phyloP scores from a whole-genome alignment of 192 early-diverging fungal species.

The Dispira simplex region DNA sequence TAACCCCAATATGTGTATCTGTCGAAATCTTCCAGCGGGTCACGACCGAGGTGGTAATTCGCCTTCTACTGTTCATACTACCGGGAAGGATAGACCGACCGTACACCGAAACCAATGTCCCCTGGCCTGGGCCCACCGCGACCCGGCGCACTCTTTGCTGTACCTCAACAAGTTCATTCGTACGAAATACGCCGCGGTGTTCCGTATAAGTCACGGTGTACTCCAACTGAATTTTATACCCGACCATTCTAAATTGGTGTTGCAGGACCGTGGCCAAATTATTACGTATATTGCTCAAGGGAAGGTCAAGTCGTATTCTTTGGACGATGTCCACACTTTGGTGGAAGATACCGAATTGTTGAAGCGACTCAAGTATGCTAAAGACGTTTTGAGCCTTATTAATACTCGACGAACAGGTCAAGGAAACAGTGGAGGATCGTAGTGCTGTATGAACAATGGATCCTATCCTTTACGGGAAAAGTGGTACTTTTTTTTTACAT shows the following conservation, averaged over 20 bases:
- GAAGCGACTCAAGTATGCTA: constrained; percentile 10
- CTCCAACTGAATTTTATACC: constrained; percentile 10
- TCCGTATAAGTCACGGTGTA: constrained; percentile 11
- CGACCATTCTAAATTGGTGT: constrained; percentile 7
- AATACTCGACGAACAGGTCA: not conserved
- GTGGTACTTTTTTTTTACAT: too few relatives aligned
- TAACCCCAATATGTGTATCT: not conserved
- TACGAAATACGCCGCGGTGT: constrained; percentile 12
- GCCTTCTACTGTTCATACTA: not conserved
- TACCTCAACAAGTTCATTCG: constrained; percentile 12
- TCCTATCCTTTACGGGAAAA: too few relatives aligned
- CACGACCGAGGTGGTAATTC: not conserved
- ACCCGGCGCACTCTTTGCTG: constrained; percentile 6
- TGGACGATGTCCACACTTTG: not conserved
- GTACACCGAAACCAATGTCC: constrained; percentile 1
- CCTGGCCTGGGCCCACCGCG: constrained; percentile 10
- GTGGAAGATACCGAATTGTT: constrained; percentile 4
- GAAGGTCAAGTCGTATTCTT: constrained; percentile 1
- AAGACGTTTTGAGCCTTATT: constrained; percentile 8
- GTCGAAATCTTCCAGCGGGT: not conserved
- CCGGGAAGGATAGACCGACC: too few relatives aligned
- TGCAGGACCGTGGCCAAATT: constrained; percentile 5
- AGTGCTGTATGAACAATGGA: too few relatives aligned
- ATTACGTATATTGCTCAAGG: constrained; percentile 10
- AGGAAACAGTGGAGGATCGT: too few relatives aligned